Evolutionary conservation across 1,284 basidiomycete genomes (phyloP).

Genomic region (Tilletiopsis washingtonensis): DNA sequence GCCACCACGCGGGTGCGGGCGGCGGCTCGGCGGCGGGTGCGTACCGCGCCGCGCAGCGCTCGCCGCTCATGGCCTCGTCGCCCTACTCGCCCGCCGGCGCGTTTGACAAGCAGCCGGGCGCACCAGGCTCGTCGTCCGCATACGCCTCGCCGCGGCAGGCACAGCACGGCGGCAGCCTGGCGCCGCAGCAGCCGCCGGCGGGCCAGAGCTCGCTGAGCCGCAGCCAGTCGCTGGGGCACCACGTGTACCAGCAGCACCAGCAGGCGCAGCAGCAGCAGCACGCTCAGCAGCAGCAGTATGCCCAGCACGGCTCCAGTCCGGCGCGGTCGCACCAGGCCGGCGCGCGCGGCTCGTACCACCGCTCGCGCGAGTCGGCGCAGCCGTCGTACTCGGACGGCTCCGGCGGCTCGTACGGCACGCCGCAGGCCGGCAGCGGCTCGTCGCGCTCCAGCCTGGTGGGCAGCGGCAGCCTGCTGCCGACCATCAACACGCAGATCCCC

Average conservation of each 20-base stretch:
- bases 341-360: not conserved
- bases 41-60: not conserved
- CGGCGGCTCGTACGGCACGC: not conserved
- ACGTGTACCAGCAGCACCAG: constrained; percentile 1
- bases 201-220: not conserved
- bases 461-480: constrained; percentile 4
- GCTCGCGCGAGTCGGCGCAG: not conserved
- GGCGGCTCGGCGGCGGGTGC: not conserved
- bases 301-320: not conserved
- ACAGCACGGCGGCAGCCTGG: not conserved
- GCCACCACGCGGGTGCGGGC: not conserved
- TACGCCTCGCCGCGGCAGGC: constrained; percentile 1
- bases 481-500: constrained; percentile 9
- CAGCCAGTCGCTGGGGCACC: constrained; percentile 6
- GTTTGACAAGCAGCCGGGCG: not conserved
- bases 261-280: not conserved
- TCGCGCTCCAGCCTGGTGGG: not conserved
- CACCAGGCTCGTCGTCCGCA: not conserved
- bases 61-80: no score
- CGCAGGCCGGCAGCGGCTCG: not conserved
- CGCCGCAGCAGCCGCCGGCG: not conserved
- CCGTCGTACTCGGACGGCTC: not conserved
- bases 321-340: not conserved
- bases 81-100: no score
- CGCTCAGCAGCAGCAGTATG: constrained; percentile 2